Evolutionary conservation across 129 eudicot genomes (phyloP).

Genomic region (Solidago caesia): DNA sequence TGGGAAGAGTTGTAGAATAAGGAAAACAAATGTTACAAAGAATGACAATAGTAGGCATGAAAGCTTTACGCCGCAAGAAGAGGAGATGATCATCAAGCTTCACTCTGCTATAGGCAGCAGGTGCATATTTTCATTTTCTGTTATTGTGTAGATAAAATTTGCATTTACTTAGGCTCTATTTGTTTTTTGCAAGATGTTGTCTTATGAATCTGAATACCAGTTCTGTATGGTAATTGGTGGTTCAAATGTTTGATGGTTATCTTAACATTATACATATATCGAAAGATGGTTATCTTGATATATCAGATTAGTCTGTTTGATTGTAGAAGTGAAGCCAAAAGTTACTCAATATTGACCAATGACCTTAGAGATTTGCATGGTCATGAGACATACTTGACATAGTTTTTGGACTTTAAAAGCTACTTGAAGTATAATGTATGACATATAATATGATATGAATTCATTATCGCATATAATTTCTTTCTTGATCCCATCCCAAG

Average conservation of each 20-base stretch:
- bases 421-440: background rate
- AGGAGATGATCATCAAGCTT: slow-evolving; percentile 79
- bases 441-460: too few species aligned
- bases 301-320: background rate
- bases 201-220: too few species aligned
- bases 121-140: slow-evolving; percentile 19
- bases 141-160: background rate
- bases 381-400: too few species aligned
- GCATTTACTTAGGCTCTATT: background rate
- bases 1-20: slow-evolving; percentile 69
- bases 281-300: background rate
- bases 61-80: slow-evolving; percentile 82
- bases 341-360: too few species aligned
- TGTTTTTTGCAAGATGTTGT: too few species aligned
- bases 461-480: background rate
- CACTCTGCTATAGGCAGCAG: slow-evolving; percentile 97
- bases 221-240: too few species aligned
- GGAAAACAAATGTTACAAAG: slow-evolving; percentile 45
- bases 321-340: too few species aligned
- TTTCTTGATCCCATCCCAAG: background rate
- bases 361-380: too few species aligned
- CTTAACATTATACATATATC: background rate
- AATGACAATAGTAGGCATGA: slow-evolving; percentile 46
- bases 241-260: background rate
- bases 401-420: background rate